Evolutionary conservation across 75 land plant species (phyloP).

Genomic region (Isoetes taiwanensis): DNA sequence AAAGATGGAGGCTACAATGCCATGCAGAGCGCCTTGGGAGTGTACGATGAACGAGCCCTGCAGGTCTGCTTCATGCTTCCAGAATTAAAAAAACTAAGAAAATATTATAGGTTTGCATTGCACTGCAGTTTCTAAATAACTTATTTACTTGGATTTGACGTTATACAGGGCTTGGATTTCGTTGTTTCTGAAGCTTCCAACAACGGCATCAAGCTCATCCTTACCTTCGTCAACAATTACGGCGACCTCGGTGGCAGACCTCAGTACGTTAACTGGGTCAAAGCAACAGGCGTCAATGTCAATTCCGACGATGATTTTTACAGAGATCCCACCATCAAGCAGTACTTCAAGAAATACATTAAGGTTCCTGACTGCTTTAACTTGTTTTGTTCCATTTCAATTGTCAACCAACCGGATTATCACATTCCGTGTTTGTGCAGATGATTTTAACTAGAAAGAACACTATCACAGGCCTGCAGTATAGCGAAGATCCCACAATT

Average conservation of each 20-base stretch:
- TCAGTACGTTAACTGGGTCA: neutral
- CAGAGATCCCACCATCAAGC: neutral
- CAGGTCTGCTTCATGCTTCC: neutral
- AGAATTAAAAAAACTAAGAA: neutral
- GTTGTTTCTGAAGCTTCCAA: neutral
- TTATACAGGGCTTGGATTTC: neutral
- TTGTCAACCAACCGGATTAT: too few species aligned
- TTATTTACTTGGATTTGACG: neutral
- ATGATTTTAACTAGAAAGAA: neutral
- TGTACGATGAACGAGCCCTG: neutral
- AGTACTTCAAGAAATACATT: neutral
- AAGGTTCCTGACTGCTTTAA: neutral
- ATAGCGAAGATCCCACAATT: constrained; percentile 1
- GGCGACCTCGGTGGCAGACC: neutral
- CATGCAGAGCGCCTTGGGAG: neutral
- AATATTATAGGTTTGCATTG: too few species aligned
- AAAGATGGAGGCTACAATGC: neutral
- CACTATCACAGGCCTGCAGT: neutral
- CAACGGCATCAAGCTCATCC: neutral
- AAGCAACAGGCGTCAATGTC: neutral
- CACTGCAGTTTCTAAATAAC: neutral
- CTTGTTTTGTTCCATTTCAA: neutral
- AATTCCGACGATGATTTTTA: constrained; percentile 1
- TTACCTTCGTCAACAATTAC: neutral
- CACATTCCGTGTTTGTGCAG: neutral